Conservation (phyloP, 1,284 basidiomycete genomes). For the Pseudozyma thailandica region DNA sequence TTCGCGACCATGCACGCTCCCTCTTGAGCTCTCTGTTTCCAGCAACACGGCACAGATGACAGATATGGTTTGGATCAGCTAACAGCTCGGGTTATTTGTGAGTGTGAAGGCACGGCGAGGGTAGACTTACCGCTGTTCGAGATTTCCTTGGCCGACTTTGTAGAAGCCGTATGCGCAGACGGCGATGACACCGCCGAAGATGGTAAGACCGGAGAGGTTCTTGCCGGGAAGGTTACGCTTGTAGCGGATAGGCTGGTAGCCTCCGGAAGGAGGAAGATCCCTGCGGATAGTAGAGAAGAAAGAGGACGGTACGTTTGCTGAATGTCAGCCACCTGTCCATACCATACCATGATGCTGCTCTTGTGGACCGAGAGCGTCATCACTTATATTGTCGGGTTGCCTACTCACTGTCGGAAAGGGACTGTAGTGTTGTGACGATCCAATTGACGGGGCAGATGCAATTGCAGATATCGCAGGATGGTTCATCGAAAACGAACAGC, state of each 20-base stretch:
- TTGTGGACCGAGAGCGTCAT: too few relatives aligned
- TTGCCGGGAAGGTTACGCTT: constrained; percentile 93
- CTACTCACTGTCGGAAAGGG: constrained; percentile 53
- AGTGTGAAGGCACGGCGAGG: background rate
- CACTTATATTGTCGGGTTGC: too few relatives aligned
- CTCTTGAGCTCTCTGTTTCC: constrained; percentile 84
- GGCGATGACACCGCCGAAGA: constrained; percentile 84
- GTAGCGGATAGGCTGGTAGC: constrained; percentile 92
- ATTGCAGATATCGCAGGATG: background rate
- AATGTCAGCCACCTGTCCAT: constrained; percentile 5
- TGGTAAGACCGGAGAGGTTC: constrained; percentile 86
- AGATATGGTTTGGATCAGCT: background rate
- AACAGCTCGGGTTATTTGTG: background rate
- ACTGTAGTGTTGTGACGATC: constrained; percentile 16
- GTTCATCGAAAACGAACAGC: too few relatives aligned
- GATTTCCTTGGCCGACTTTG: constrained; percentile 85
- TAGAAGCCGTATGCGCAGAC: constrained; percentile 94
- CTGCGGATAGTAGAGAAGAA: constrained; percentile 70
- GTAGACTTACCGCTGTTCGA: constrained; percentile 88
- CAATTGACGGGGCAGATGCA: background rate
- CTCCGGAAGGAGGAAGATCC: constrained; percentile 93
- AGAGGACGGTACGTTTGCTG: background rate
- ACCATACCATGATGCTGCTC: background rate
- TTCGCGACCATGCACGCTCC: constrained; percentile 94
- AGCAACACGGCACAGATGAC: background rate